Evolutionary conservation across 116 monocot species (phyloP).

Genomic region (Zostera marina): DNA sequence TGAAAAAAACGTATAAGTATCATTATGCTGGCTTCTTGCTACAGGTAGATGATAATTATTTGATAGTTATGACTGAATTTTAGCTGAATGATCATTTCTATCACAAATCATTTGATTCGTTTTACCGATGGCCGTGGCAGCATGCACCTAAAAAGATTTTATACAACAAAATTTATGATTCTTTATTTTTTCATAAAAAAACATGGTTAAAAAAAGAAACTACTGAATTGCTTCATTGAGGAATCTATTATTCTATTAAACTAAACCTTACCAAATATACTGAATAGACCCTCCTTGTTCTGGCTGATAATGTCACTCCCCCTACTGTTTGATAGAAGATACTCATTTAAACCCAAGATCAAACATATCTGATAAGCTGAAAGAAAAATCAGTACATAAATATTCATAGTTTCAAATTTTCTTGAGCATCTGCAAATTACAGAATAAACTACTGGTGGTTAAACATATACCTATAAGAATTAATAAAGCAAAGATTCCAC

Average conservation of each 20-base stretch:
- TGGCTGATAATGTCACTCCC: slow-evolving; percentile 46
- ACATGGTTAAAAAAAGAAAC: not conserved
- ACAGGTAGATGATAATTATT: no score
- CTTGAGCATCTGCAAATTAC: not conserved
- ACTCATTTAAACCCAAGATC: slow-evolving; percentile 45
- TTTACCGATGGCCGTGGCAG: no score
- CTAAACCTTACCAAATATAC: slow-evolving; percentile 54
- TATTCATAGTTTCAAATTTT: not conserved
- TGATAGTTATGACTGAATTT: no score
- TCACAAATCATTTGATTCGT: no score
- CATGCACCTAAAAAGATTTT: no score
- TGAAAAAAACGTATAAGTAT: no score
- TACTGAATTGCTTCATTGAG: no score
- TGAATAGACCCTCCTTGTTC: slow-evolving; percentile 90
- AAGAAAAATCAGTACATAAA: slow-evolving; percentile 1
- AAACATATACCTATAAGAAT: slow-evolving; percentile 49
- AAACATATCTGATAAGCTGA: slow-evolving; percentile 70
- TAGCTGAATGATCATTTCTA: no score
- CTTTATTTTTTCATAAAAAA: no score
- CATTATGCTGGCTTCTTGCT: no score
- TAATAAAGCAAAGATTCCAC: slow-evolving; percentile 54
- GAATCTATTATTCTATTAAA: not conserved
- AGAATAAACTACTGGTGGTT: not conserved
- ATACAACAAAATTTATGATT: no score
- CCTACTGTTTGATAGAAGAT: slow-evolving; percentile 70